Conservation (phyloP, 106 monocot species). For the Dioscorea zingiberensis region DNA sequence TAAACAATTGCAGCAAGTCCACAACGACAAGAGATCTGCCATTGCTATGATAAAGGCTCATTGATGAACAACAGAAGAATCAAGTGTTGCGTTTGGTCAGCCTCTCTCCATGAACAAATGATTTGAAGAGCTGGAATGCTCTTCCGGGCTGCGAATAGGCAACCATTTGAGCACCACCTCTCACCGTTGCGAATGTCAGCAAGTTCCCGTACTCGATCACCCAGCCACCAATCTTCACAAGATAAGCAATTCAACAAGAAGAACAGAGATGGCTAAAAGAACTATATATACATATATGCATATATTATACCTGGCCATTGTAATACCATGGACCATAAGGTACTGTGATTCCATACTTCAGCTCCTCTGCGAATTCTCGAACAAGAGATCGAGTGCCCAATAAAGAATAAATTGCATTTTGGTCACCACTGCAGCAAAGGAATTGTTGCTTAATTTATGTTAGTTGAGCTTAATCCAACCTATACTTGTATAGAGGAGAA, state of each 20-base stretch:
- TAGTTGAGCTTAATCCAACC: background rate
- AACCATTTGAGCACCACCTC: constrained; percentile 85
- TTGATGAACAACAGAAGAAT: too few species aligned
- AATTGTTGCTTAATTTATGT: background rate
- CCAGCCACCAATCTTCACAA: constrained; percentile 69
- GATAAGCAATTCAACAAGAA: too few species aligned
- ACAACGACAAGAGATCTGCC: too few species aligned
- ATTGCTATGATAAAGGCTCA: too few species aligned
- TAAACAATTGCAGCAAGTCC: too few species aligned
- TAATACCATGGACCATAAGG: too few species aligned
- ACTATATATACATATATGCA: background rate
- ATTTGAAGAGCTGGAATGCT: constrained; percentile 24
- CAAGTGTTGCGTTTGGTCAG: too few species aligned
- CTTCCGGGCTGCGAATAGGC: constrained; percentile 72
- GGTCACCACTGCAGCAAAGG: constrained; percentile 47
- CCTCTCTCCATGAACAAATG: too few species aligned
- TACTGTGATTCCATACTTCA: too few species aligned
- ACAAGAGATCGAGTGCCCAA: constrained; percentile 39
- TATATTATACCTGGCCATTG: constrained; percentile 15
- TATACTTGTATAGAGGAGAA: background rate
- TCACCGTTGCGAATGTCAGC: constrained; percentile 77
- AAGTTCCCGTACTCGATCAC: constrained; percentile 72
- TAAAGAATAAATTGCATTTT: too few species aligned
- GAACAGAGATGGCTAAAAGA: too few species aligned
- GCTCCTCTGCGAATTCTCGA: constrained; percentile 23